A percentile compares a stretch with the other conserved stretches of the same genome.
Evolutionary conservation across 306 rosid species (phyloP).

Genomic region (Lupinus albus): DNA sequence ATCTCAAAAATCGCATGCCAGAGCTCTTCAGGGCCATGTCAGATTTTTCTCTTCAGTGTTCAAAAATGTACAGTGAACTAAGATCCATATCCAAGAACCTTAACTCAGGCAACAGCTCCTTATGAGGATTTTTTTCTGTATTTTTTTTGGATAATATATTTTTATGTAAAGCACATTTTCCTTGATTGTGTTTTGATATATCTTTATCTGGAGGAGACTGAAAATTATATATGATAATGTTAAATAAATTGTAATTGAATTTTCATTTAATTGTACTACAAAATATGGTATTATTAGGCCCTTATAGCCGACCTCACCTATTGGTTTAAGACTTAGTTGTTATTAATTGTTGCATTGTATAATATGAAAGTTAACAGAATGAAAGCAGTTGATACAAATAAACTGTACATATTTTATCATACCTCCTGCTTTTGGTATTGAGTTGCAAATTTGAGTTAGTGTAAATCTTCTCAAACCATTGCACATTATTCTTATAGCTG

Average conservation of each 20-base stretch:
- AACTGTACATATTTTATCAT: background rate
- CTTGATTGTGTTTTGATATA: constrained; percentile 25
- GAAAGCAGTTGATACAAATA: background rate
- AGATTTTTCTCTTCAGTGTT: constrained; percentile 61
- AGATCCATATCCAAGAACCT: constrained; percentile 50
- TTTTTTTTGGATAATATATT: constrained; percentile 24
- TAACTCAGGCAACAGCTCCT: constrained; percentile 44
- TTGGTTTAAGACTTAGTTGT: no score
- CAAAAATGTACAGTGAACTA: constrained; percentile 67
- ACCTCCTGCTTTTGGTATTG: background rate
- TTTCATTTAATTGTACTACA: background rate
- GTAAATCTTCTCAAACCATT: no score
- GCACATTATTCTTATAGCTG: no score
- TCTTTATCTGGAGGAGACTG: constrained; percentile 45
- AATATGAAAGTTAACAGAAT: constrained; percentile 23
- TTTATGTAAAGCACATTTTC: background rate
- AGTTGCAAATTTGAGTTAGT: no score
- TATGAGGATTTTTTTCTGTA: constrained; percentile 37
- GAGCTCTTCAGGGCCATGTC: constrained; percentile 77
- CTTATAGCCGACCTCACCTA: no score
- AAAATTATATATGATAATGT: constrained; percentile 35
- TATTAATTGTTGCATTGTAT: no score
- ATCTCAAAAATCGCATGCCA: constrained; percentile 71
- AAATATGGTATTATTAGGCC: no score
- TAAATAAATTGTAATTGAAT: constrained; percentile 34